phyloP scores from a whole-genome alignment of 2,329 filamentous ascomycete species.

The Fusarium globosum region DNA sequence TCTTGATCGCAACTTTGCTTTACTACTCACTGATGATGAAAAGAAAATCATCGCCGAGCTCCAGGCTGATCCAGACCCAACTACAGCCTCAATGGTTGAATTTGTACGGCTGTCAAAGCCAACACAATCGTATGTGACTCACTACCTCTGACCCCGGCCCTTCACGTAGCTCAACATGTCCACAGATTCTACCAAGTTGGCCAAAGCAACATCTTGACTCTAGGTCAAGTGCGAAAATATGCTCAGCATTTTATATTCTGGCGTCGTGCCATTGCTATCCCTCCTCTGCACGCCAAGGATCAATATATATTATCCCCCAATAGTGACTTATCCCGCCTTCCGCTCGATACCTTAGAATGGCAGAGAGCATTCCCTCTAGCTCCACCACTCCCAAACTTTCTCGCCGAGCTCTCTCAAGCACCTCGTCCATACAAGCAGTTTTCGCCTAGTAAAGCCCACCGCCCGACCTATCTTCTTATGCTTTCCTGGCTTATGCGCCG shows the following conservation, averaged over 20 bases:
- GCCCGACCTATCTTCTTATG: constrained; percentile 88
- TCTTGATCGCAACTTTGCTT: constrained; percentile 85
- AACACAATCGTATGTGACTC: constrained; percentile 66
- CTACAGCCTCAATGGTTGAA: constrained; percentile 81
- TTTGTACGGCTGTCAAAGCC: constrained; percentile 81
- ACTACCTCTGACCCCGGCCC: neutral
- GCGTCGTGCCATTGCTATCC: constrained; percentile 91
- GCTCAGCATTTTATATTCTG: constrained; percentile 96
- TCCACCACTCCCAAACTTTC: constrained; percentile 84
- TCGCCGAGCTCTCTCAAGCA: constrained; percentile 82
- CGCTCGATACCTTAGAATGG: constrained; percentile 77
- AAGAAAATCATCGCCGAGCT: constrained; percentile 78
- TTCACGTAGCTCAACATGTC: neutral
- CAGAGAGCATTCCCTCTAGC: constrained; percentile 83
- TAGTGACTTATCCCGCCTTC: constrained; percentile 79
- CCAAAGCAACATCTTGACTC: constrained; percentile 76
- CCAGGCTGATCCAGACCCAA: constrained; percentile 79
- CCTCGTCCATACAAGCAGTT: constrained; percentile 86
- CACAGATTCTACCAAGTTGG: constrained; percentile 75
- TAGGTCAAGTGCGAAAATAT: constrained; percentile 85
- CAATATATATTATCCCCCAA: constrained; percentile 93
- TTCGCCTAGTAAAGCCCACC: constrained; percentile 88
- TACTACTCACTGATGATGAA: constrained; percentile 87
- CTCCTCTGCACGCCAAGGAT: constrained; percentile 88
- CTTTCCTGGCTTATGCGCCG: constrained; percentile 92